These are phyloP conservation scores for Vanrija sp. DNA, from an alignment of 1,284 basidiomycete genomes.

Conservation along the genomic window DNA sequence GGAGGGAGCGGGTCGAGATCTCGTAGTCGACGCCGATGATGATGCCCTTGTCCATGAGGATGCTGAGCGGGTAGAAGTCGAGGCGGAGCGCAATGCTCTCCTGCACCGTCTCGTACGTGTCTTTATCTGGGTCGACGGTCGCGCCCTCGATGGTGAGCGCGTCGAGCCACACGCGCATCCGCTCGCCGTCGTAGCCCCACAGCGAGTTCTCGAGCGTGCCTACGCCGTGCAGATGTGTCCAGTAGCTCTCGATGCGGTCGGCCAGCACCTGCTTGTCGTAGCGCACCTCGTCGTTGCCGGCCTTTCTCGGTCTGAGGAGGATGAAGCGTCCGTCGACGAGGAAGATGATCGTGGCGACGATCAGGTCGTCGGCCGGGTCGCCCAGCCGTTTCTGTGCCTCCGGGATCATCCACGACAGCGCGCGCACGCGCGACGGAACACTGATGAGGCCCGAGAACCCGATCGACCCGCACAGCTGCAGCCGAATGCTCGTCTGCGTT, in stretches of 20 bases:
- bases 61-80: constrained; percentile 93
- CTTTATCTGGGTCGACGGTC: constrained; percentile 49
- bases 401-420: constrained; percentile 96
- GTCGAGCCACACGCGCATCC: constrained; percentile 90
- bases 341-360: constrained; percentile 92
- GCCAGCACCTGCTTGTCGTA: constrained; percentile 98
- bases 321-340: constrained; percentile 91
- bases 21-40: constrained; percentile 95
- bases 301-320: constrained; percentile 76
- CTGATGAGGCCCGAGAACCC: constrained; percentile 88
- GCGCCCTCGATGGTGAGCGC: constrained; percentile 78
- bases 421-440: constrained; percentile 77
- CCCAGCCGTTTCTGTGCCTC: constrained; percentile 91
- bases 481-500: constrained; percentile 72
- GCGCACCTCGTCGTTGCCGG: constrained; percentile 73
- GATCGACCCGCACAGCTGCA: constrained; percentile 91
- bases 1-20: constrained; percentile 68
- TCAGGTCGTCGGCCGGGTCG: constrained; percentile 87
- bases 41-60: constrained; percentile 97
- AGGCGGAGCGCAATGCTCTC: constrained; percentile 87
- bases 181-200: constrained; percentile 92
- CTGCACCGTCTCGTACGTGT: constrained; percentile 65
- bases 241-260: constrained; percentile 94
- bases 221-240: constrained; percentile 93
- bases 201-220: constrained; percentile 91